Conservation (phyloP, 352 stramenopile genomes). For the Phytophthora sansomeana region DNA sequence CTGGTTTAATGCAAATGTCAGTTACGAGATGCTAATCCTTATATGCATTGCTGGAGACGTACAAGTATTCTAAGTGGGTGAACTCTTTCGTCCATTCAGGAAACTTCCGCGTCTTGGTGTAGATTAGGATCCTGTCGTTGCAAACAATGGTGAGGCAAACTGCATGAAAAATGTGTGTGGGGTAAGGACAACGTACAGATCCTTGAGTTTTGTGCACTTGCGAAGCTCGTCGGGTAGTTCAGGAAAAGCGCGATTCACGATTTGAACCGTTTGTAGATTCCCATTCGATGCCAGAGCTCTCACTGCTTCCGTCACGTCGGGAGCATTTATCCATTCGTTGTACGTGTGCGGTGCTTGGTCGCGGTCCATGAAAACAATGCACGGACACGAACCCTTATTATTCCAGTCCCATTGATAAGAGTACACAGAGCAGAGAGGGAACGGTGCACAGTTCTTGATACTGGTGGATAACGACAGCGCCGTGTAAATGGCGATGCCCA, state of each 20-base stretch:
- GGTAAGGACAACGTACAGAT: too few relatives aligned
- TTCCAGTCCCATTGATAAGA: constrained; percentile 50
- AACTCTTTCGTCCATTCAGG: constrained; percentile 41
- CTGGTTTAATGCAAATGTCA: background rate
- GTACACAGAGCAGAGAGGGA: constrained; percentile 47
- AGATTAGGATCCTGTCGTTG: constrained; percentile 37
- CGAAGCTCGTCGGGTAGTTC: constrained; percentile 42
- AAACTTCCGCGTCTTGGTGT: constrained; percentile 38
- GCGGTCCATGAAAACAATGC: constrained; percentile 48
- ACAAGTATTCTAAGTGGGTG: constrained; percentile 44
- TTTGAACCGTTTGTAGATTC: constrained; percentile 45
- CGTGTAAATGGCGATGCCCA: constrained; percentile 46
- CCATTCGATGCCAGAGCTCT: constrained; percentile 35
- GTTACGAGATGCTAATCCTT: background rate
- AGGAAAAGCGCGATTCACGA: constrained; percentile 49
- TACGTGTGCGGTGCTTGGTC: constrained; percentile 33
- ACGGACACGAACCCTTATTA: constrained; percentile 34
- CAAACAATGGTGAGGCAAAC: background rate
- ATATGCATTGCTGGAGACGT: background rate
- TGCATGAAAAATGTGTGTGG: too few relatives aligned
- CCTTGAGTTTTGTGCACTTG: constrained; percentile 36
- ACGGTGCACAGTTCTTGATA: constrained; percentile 35
- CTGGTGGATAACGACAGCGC: constrained; percentile 34
- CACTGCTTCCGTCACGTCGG: constrained; percentile 42
- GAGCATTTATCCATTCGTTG: constrained; percentile 43